These are phyloP conservation scores for Suillus lakei DNA, from an alignment of 768 basidiomycete species.

Conservation along the genomic window DNA sequence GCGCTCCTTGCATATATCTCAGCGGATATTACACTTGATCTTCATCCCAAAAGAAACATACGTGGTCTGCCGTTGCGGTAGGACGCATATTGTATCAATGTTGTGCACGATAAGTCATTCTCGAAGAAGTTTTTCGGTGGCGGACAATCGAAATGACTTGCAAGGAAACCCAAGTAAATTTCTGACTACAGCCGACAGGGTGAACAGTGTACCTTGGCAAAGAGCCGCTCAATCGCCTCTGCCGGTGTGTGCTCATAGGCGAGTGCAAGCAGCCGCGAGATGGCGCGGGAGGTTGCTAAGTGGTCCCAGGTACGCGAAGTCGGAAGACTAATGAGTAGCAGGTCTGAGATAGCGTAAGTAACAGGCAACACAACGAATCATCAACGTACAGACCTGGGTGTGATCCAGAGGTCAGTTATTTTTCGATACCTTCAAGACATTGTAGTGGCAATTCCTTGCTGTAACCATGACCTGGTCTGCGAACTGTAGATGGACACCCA, in stretches of 20 bases:
- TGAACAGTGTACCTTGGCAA: not conserved
- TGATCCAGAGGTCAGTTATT: not conserved
- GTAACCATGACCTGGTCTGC: not conserved
- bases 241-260: not conserved
- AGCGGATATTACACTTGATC: not conserved
- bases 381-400: not conserved
- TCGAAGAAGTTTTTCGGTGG: not conserved
- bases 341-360: not conserved
- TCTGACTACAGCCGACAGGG: not conserved
- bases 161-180: not conserved
- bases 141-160: not conserved
- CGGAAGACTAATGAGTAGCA: too few species aligned
- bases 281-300: constrained; percentile 1
- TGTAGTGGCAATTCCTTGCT: not conserved
- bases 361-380: not conserved
- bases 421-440: not conserved
- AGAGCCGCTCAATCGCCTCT: not conserved
- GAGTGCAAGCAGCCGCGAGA: not conserved
- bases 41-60: not conserved
- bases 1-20: not conserved
- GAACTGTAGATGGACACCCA: not conserved
- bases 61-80: not conserved
- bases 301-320: not conserved
- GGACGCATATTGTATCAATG: not conserved
- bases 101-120: not conserved